Base-by-base conservation (phyloP, 257 asterid species). In the Solanum pinnatisectum region DNA sequence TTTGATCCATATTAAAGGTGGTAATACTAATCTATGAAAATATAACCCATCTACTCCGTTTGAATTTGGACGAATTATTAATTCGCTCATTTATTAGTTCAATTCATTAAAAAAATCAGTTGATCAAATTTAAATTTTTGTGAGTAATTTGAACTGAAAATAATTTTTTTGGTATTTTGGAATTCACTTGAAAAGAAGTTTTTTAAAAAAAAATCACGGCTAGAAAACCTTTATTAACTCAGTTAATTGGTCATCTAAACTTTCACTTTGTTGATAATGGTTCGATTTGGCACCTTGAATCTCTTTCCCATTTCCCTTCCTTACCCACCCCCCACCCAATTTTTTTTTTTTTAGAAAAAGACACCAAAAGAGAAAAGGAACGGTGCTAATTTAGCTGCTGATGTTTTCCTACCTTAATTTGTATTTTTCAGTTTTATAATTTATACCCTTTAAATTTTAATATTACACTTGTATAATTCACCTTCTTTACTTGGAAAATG, bases 381-480 rank as follows among this genome's bases (percentile, higher is more conserved):
- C 90, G 91, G 92, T 90, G 92, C 93, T 90, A 70, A 91, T 93
- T 88, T 77, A 39, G 84, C 93, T 87, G 15, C 87, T 87, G 91
- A 93, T 92, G 93, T 90, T 92, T 93, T 92, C 95, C 93, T 88
- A 90, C 93, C 89, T 92, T 39, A 37, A 23, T 76, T 76, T 12
- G 83, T n/a, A 76, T 76, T 40, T 52, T 74, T 76, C 46, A 23
- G 22, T 23, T 76, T 76, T 76, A 23, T 78, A 40, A 42, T 40
- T 22, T 88, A 79, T 89, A 87, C 82, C 74, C 76, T 88, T 85
- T 60, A 49, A 49, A 49, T 49, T 33, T 74, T 60, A 78, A 44
- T 83, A 42, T 27, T 23, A 42, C 65, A 52, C 65, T 13, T 68
- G 4, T 4, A 1, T 25, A 87, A 86, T 93, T 91, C 91, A 95